Percentiles rank a stretch among this genome's conserved stretches.
Evolutionary conservation across 441 rosid species (phyloP).

Genomic region (Corymbia citriodora): DNA sequence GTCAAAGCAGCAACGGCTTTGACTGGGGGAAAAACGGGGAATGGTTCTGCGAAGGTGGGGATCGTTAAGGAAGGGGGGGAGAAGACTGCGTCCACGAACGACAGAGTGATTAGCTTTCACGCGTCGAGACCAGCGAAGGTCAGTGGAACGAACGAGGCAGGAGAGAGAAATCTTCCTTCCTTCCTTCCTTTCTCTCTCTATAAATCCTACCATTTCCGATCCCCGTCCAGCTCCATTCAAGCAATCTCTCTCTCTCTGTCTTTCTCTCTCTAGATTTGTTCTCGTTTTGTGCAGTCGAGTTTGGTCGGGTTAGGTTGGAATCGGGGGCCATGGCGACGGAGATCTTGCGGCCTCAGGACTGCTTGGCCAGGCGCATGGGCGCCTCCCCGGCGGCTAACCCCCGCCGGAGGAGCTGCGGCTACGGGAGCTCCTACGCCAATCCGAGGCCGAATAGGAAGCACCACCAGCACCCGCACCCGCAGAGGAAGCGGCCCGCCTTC

Average conservation of each 20-base stretch:
- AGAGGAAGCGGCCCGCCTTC: slow-evolving; percentile 24
- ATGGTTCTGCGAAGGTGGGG: neutral
- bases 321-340: slow-evolving; percentile 58
- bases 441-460: slow-evolving; percentile 29
- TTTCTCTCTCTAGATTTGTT: neutral
- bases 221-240: neutral
- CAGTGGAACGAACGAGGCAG: neutral
- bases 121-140: neutral
- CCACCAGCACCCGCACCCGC: slow-evolving; percentile 23
- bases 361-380: slow-evolving; percentile 38
- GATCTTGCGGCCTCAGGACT: slow-evolving; percentile 66
- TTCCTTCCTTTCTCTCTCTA: neutral
- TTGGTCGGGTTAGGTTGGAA: neutral
- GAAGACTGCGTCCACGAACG: neutral
- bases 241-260: neutral
- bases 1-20: neutral
- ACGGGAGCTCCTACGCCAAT: slow-evolving; percentile 1
- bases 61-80: neutral
- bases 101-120: neutral
- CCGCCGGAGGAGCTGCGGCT: slow-evolving; percentile 30
- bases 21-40: neutral
- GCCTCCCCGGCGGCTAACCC: slow-evolving; percentile 29
- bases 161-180: neutral
- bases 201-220: neutral
- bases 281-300: neutral